Conservation (phyloP, 2,329 filamentous ascomycete species). For the Arthrinium phaeospermum region DNA sequence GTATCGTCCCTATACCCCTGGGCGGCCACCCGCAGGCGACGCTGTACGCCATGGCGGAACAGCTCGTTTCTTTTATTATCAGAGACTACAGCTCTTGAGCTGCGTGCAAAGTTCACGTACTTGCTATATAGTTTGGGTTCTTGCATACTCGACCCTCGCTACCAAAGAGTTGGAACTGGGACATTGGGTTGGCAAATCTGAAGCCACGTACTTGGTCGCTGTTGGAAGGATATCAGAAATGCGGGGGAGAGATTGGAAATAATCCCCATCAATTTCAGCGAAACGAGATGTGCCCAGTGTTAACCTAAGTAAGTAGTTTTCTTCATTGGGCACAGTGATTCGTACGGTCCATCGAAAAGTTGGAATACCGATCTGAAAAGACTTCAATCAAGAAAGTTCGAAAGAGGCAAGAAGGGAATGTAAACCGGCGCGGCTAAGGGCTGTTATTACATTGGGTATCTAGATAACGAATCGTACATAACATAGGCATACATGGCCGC, state of each 20-base stretch:
- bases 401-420: not conserved
- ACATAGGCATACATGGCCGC: not conserved
- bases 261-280: not conserved
- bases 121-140: not conserved
- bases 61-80: not conserved
- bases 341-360: not conserved
- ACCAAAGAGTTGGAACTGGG: too few species aligned
- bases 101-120: not conserved
- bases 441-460: not conserved
- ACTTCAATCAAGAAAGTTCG: not conserved
- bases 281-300: not conserved
- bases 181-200: not conserved
- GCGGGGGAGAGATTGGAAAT: not conserved
- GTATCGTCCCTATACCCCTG: constrained; percentile 25
- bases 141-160: not conserved
- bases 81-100: not conserved
- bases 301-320: not conserved
- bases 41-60: constrained; percentile 27
- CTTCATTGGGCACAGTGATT: not conserved
- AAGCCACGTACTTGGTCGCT: not conserved
- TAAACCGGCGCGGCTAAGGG: not conserved
- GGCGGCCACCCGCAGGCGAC: constrained; percentile 30
- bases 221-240: not conserved
- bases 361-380: not conserved
- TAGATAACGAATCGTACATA: not conserved